Evolutionary conservation across 2,329 filamentous ascomycete species (phyloP).

Genomic region (Fusarium hainanense): DNA sequence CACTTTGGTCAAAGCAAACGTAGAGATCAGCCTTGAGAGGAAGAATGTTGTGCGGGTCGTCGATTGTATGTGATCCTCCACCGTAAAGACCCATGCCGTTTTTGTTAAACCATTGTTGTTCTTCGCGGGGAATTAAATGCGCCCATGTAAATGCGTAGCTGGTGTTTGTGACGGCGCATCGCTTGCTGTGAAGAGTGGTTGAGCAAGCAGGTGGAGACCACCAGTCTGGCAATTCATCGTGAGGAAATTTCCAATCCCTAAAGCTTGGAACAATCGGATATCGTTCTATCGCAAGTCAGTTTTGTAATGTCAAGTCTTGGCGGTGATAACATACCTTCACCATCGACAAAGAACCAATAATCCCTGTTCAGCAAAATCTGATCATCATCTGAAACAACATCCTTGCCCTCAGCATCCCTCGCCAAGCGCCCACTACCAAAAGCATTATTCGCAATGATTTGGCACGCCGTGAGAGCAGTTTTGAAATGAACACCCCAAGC

Average conservation of each 20-base stretch:
- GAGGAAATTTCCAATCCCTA: constrained; percentile 38
- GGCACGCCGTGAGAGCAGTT: constrained; percentile 29
- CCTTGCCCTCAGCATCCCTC: constrained; percentile 21
- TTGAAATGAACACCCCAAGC: constrained; percentile 26
- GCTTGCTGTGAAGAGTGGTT: constrained; percentile 1
- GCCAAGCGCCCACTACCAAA: constrained; percentile 20
- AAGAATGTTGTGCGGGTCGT: constrained; percentile 33
- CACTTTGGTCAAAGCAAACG: constrained; percentile 34
- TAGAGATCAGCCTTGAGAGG: constrained; percentile 36
- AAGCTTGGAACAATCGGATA: constrained; percentile 34
- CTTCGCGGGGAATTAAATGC: constrained; percentile 30
- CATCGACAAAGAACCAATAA: constrained; percentile 38
- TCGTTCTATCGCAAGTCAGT: background rate
- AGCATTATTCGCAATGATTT: constrained; percentile 36
- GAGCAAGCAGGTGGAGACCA: constrained; percentile 14
- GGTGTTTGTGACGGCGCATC: constrained; percentile 36
- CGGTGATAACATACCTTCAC: constrained; percentile 12
- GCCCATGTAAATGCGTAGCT: constrained; percentile 37
- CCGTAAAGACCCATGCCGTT: constrained; percentile 38
- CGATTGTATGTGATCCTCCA: constrained; percentile 29
- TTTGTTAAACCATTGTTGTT: constrained; percentile 35
- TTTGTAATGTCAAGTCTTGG: accelerated
- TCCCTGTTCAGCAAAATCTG: constrained; percentile 24
- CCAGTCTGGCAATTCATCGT: constrained; percentile 29
- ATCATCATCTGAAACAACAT: background rate